These are phyloP conservation scores for Sphagnum contortum DNA, from an alignment of 225 moss, liverwort and hornwort species.

Conservation along the genomic window DNA sequence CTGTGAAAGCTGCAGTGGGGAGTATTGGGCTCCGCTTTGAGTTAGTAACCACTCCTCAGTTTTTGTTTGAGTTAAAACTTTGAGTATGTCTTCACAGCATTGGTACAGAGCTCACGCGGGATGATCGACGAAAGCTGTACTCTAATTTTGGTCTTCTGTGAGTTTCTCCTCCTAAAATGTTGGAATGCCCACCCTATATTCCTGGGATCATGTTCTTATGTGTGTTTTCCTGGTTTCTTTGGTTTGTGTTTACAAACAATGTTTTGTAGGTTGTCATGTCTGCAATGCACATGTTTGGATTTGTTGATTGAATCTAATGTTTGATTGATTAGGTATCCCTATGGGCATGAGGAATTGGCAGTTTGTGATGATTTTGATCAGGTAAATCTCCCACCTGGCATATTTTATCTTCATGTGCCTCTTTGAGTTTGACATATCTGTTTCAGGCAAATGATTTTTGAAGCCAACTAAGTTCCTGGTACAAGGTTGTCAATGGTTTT, in stretches of 20 bases:
- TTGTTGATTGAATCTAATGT: no score
- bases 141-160: conserved; percentile 90
- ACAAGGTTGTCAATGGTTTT: no score
- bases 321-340: conserved; percentile 54
- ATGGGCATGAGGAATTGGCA: conserved; percentile 90
- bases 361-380: conserved; percentile 88
- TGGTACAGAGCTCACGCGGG: conserved; percentile 90
- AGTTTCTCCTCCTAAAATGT: conserved; percentile 13
- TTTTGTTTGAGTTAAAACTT: no score
- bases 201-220: not conserved
- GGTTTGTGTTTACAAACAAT: not conserved
- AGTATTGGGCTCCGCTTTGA: no score
- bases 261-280: not conserved
- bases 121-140: conserved; percentile 87
- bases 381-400: conserved; percentile 16
- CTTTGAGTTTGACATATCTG: no score
- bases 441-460: no score
- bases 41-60: no score
- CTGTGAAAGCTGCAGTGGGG: no score
- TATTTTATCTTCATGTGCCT: no score
- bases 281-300: no score
- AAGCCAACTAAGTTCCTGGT: no score
- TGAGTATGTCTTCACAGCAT: conserved; percentile 46
- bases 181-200: no score
- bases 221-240: not conserved